Conservation (phyloP, 1,139 yeast genomes). For the Candida sp. region DNA sequence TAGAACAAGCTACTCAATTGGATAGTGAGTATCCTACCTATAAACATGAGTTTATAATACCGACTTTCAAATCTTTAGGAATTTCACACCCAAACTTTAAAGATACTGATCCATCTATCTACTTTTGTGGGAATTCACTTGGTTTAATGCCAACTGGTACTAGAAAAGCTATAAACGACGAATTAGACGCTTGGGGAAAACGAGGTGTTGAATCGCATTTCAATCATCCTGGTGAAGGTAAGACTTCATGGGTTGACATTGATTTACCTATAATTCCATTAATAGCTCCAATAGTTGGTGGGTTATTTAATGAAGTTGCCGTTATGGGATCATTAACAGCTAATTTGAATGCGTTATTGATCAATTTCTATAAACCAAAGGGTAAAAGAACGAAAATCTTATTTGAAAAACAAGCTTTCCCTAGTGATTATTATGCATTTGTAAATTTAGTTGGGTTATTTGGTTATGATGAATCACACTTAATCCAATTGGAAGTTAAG, state of each 20-base stretch:
- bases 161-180: constrained; percentile 54
- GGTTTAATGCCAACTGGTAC: constrained; percentile 82
- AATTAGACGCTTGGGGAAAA: constrained; percentile 76
- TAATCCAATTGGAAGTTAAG: constrained; percentile 63
- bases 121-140: constrained; percentile 87
- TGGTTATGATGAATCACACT: constrained; percentile 55
- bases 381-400: constrained; percentile 63
- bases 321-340: constrained; percentile 84
- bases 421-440: constrained; percentile 88
- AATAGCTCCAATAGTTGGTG: constrained; percentile 76
- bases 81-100: constrained; percentile 18
- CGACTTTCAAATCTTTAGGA: constrained; percentile 57
- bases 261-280: constrained; percentile 73
- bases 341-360: constrained; percentile 71
- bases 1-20: constrained; percentile 17
- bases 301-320: constrained; percentile 69
- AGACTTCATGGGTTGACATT: constrained; percentile 74
- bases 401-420: constrained; percentile 86
- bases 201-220: constrained; percentile 88
- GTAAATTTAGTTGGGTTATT: constrained; percentile 66
- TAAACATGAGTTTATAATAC: constrained; percentile 49
- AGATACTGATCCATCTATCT: constrained; percentile 34
- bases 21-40: constrained; percentile 38
- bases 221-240: constrained; percentile 48
- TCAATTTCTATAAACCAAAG: constrained; percentile 71